Percentiles rank a stretch among this genome's conserved stretches.
phyloP scores from a whole-genome alignment of 1,284 basidiomycete genomes.

The Rhodotorula sp. region DNA sequence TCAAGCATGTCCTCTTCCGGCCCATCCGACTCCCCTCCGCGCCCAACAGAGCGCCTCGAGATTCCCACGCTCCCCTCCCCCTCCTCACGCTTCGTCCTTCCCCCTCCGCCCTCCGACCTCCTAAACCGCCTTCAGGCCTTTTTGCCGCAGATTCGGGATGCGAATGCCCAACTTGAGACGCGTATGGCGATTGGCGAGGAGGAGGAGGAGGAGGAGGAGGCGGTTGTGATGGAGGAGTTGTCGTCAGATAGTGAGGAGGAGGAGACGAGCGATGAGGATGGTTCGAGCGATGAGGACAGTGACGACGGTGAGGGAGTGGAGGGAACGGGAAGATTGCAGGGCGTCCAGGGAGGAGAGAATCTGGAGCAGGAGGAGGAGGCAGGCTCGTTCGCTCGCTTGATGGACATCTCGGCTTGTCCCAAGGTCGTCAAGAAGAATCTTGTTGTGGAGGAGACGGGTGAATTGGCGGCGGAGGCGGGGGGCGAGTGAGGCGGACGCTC shows the following conservation, averaged over 20 bases:
- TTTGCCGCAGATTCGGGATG: conserved; percentile 33
- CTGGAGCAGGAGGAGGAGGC: neutral
- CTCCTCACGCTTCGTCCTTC: conserved; percentile 35
- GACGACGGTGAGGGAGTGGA: neutral
- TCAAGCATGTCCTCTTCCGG: neutral
- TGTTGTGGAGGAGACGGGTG: conserved; percentile 16
- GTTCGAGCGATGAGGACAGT: neutral
- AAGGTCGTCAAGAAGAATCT: conserved; percentile 14
- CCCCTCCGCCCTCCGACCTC: conserved; percentile 35
- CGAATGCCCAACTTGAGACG: conserved; percentile 27
- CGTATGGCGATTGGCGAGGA: neutral
- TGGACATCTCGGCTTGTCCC: conserved; percentile 20
- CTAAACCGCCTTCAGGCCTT: conserved; percentile 37
- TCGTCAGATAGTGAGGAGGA: conserved; percentile 2
- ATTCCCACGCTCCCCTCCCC: conserved; percentile 29
- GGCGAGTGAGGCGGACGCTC: neutral
- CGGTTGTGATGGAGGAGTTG: conserved; percentile 29
- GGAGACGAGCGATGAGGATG: neutral
- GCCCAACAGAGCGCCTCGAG: conserved; percentile 25
- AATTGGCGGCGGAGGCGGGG: neutral
- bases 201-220: conserved; percentile 14
- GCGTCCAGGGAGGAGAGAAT: neutral
- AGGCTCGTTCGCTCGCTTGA: conserved; percentile 9
- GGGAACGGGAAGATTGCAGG: neutral
- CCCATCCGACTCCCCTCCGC: neutral